Evolutionary conservation across 2,329 filamentous ascomycete species (phyloP).

Genomic region (Colletotrichum liriopes): DNA sequence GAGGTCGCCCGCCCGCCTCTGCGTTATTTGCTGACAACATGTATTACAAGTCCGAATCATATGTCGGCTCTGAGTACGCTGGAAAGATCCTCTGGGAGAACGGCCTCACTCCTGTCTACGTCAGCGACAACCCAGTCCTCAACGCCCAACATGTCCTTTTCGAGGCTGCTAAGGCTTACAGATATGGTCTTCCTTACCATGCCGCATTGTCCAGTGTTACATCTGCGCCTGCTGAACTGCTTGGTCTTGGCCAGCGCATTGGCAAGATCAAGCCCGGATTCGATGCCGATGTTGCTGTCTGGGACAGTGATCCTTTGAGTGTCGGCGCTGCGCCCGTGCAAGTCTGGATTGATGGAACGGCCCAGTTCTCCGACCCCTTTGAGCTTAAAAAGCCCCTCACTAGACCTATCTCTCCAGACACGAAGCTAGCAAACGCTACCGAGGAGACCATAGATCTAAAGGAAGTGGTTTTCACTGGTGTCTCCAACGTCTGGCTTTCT

Average conservation of each 20-base stretch:
- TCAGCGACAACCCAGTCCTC: constrained; percentile 80
- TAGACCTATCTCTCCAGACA: constrained; percentile 57
- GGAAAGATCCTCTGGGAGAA: constrained; percentile 77
- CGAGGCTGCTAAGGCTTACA: constrained; percentile 73
- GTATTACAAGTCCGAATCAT: constrained; percentile 80
- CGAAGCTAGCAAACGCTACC: constrained; percentile 57
- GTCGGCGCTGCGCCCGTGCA: constrained; percentile 73
- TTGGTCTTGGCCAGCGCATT: constrained; percentile 71
- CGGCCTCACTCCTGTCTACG: constrained; percentile 76
- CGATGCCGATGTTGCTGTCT: constrained; percentile 74
- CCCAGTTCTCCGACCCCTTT: constrained; percentile 70
- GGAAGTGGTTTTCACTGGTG: constrained; percentile 70
- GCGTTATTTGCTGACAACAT: constrained; percentile 82
- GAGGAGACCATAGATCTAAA: constrained; percentile 57
- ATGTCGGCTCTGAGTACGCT: constrained; percentile 75
- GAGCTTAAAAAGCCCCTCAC: constrained; percentile 66
- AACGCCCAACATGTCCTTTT: constrained; percentile 80
- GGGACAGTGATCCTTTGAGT: constrained; percentile 75
- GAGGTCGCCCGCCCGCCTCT: constrained; percentile 67
- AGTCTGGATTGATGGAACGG: constrained; percentile 75
- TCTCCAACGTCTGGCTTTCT: constrained; percentile 67
- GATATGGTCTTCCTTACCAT: constrained; percentile 74
- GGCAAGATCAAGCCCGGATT: constrained; percentile 75
- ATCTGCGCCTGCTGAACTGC: constrained; percentile 70
- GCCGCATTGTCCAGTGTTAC: constrained; percentile 72